These are phyloP conservation scores for Cylindrotheca closterium DNA, from an alignment of 108 stramenopile genomes.

Conservation along the genomic window DNA sequence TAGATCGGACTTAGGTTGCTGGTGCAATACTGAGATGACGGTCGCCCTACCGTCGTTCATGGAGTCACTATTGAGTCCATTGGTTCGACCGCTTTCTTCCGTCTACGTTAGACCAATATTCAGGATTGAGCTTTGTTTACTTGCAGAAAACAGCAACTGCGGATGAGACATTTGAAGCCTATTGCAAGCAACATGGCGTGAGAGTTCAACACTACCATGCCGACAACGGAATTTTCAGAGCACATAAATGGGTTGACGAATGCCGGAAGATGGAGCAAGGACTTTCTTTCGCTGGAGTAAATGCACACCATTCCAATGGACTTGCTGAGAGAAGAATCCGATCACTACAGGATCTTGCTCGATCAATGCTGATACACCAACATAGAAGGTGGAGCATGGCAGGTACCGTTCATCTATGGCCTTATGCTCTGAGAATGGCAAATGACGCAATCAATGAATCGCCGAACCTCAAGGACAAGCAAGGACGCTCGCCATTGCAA, in stretches of 20 bases:
- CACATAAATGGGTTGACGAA: slow-evolving; percentile 20
- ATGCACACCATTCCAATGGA: slow-evolving; percentile 57
- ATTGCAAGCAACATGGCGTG: slow-evolving; percentile 1
- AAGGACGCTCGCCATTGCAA: slow-evolving; percentile 13
- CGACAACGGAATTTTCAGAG: slow-evolving; percentile 57
- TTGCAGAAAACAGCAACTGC: slow-evolving; percentile 28
- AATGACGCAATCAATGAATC: slow-evolving; percentile 26
- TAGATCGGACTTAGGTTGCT: too few species aligned
- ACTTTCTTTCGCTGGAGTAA: slow-evolving; percentile 46
- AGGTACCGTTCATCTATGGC: slow-evolving; percentile 46
- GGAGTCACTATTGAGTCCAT: too few species aligned
- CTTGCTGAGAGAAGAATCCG: slow-evolving; percentile 42
- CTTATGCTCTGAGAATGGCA: slow-evolving; percentile 42
- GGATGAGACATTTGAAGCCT: slow-evolving; percentile 37
- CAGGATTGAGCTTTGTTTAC: slow-evolving; percentile 26
- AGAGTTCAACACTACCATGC: slow-evolving; percentile 46
- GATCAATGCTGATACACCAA: slow-evolving; percentile 51
- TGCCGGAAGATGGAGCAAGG: slow-evolving; percentile 22
- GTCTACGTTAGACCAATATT: too few species aligned
- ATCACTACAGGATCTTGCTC: slow-evolving; percentile 36
- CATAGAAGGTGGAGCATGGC: slow-evolving; percentile 38
- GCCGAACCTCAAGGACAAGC: slow-evolving; percentile 5
- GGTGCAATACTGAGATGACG: too few species aligned
- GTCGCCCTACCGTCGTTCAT: too few species aligned
- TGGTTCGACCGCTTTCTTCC: too few species aligned